Base-by-base conservation (phyloP, 179 eudicot species). In the Sideroxylon spinosum region DNA sequence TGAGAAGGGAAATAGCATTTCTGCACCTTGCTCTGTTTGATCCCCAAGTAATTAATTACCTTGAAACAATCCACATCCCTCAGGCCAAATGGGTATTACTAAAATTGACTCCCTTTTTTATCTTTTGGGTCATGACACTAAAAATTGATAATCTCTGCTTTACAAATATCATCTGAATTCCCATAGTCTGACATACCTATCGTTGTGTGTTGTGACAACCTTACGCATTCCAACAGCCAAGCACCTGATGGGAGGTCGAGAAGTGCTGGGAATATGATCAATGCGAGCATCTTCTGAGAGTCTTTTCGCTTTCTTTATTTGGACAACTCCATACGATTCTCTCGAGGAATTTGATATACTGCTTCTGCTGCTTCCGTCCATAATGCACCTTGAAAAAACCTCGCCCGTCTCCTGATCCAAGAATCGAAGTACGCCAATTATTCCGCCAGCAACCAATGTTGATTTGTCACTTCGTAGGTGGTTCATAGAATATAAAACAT, bases 341-440 rank as follows among this genome's bases (percentile, higher is more conserved):
- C 29, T 80, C n/a, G 60, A 57, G 20, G 86, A 61, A 11, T 79
- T 77, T 44, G 78, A 62, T 28, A 13, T 13, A 13, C 80, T 68
- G n/a, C n/a, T n/a, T n/a, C n/a, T n/a, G 68, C 77, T 84, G 52
- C 76, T 81, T 61, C 79, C 87, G 11, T 79, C 79, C 84, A 86
- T 85, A 16, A 88, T 86, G 83, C 84, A 89, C 14, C 86, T 81
- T 25, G 98, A 85, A 16, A 89, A 80, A 46, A 91, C 83, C 64
- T 89, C 82, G 1, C 98, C 98, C 1, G 83, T 85, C 32, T 86
- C 86, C 75, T 89, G 94, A 80, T 94, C 91, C 77, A 92, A 20
- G 57, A 90, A 68, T 57, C 97, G 88, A 69, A 92, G 67, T 71
- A 92, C 91, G 46, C 98, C 97, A 75, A 92, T 97, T 78, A 91